Evolutionary conservation across 306 rosid genomes (phyloP), one percentile per base, ranked within the genome.

Genomic region (Luffa aegyptiaca): DNA sequence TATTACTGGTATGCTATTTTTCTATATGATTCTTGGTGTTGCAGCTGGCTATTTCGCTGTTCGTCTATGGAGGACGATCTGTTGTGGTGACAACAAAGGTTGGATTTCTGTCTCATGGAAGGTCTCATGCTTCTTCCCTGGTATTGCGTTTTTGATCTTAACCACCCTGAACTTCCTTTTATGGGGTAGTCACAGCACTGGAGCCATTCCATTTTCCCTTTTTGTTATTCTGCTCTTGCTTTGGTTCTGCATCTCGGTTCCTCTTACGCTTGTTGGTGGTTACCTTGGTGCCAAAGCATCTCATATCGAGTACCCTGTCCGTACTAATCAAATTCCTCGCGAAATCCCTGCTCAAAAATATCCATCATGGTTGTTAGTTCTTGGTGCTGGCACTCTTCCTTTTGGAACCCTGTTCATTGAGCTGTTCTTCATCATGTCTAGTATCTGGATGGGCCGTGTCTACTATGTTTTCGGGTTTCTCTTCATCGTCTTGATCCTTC

Each of bases 161-260:
- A 88, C 94, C 80, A 78, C 79, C 66, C 81, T 90, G 80, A 90
- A 90, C 86, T 90, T 90, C 86, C 89, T 90, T 12, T 81, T 90
- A 71, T 90, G 94, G 94, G 88, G 94, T 82, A 90, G 94, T 79
- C 90, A 90, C 63, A 90, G 94, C 81, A 90, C 94, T 20, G 94
- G 94, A 75, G 94, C 94, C 86, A 90, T 90, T 75, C 92, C 94
- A 79, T 82, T 90, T 85, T 88, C 90, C 63, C 89, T 90, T 31
- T 90, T 84, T 83, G 90, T 88, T 21, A 80, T 88, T 46, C 79
- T 90, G 49, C 73, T 90, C 37, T 82, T 88, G 83, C 94, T 90
- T 45, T 90, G 94, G 94, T 90, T 90, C 85, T 90, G 90, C 83
- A 86, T 90, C 64, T 90, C 94, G 37, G 94, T 90, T 8, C 94